These are phyloP conservation scores for Ceratocystis destructans DNA, from an alignment of 2,329 filamentous ascomycete genomes.

Conservation along the genomic window DNA sequence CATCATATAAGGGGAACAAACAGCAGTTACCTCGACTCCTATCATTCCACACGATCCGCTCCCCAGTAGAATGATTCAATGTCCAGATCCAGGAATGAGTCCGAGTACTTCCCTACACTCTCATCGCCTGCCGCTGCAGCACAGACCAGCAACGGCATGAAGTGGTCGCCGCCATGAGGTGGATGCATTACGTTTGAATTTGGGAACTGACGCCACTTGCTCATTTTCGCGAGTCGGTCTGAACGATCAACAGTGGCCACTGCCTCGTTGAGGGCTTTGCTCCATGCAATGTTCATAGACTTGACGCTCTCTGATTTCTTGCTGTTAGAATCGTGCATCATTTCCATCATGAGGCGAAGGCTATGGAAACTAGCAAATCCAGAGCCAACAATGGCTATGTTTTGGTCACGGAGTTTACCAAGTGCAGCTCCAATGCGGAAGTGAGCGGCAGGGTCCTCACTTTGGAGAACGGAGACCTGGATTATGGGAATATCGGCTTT, in stretches of 20 bases:
- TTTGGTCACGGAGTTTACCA: conserved; percentile 34
- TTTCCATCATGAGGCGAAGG: conserved; percentile 33
- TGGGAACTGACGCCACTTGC: conserved; percentile 36
- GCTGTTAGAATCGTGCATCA: conserved; percentile 23
- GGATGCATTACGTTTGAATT: conserved; percentile 42
- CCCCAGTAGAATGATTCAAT: conserved; percentile 46
- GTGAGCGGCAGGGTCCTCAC: conserved; percentile 37
- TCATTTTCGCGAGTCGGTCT: conserved; percentile 30
- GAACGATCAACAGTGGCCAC: conserved; percentile 25
- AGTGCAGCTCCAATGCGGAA: conserved; percentile 42
- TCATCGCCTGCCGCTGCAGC: conserved; percentile 38
- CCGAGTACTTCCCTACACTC: conserved; percentile 33
- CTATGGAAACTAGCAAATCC: conserved; percentile 48
- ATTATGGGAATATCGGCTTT: conserved; percentile 39
- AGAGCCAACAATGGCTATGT: conserved; percentile 46
- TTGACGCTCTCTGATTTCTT: conserved; percentile 22
- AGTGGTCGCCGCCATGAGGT: conserved; percentile 40
- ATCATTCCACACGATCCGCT: conserved; percentile 22
- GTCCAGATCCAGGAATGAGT: conserved; percentile 35
- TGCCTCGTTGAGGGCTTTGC: conserved; percentile 31
- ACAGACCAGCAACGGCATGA: conserved; percentile 44
- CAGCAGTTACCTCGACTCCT: not conserved
- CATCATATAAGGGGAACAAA: not conserved
- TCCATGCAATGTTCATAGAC: conserved; percentile 31
- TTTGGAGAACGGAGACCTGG: conserved; percentile 42